A percentile compares a stretch with the other conserved stretches of the same genome.
These are phyloP conservation scores for Fonsecaea erecta DNA, from an alignment of 2,329 filamentous ascomycete genomes.

Conservation along the genomic window DNA sequence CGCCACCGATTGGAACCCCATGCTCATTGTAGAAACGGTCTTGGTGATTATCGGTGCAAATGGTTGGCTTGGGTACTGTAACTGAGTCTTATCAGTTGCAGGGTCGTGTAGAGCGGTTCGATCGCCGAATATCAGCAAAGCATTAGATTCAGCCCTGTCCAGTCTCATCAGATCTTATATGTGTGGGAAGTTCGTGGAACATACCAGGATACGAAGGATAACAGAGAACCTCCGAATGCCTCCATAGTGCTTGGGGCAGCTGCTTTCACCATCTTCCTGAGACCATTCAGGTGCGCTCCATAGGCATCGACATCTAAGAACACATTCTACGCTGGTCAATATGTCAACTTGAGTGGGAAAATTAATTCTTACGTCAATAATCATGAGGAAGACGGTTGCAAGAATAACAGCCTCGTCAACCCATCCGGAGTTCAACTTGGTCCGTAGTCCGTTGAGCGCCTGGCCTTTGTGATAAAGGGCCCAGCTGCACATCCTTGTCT, in stretches of 20 bases:
- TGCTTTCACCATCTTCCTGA: constrained; percentile 25
- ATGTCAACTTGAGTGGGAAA: neutral
- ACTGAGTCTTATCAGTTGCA: neutral
- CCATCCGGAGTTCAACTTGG: constrained; percentile 20
- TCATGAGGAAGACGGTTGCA: constrained; percentile 32
- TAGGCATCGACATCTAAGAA: constrained; percentile 30
- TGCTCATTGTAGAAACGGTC: constrained; percentile 14
- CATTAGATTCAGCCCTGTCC: constrained; percentile 29
- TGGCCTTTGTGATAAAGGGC: constrained; percentile 28
- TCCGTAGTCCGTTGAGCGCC: constrained; percentile 22
- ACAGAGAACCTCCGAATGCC: constrained; percentile 16
- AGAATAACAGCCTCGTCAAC: constrained; percentile 30
- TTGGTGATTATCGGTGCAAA: constrained; percentile 10
- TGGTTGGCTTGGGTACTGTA: constrained; percentile 14
- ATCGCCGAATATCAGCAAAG: constrained; percentile 27
- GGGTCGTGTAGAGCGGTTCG: constrained; percentile 1
- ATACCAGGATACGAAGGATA: constrained; percentile 28
- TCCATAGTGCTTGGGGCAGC: neutral
- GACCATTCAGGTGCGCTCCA: constrained; percentile 25
- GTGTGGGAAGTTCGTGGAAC: neutral
- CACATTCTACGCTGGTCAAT: constrained; percentile 23
- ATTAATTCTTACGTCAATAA: constrained; percentile 26
- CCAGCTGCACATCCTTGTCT: constrained; percentile 16
- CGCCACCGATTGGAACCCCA: constrained; percentile 25
- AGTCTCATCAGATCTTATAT: neutral